A percentile compares a stretch with the other conserved stretches of the same genome.
Conservation (phyloP, 768 basidiomycete genomes). For the Antrodiella citrinella region DNA sequence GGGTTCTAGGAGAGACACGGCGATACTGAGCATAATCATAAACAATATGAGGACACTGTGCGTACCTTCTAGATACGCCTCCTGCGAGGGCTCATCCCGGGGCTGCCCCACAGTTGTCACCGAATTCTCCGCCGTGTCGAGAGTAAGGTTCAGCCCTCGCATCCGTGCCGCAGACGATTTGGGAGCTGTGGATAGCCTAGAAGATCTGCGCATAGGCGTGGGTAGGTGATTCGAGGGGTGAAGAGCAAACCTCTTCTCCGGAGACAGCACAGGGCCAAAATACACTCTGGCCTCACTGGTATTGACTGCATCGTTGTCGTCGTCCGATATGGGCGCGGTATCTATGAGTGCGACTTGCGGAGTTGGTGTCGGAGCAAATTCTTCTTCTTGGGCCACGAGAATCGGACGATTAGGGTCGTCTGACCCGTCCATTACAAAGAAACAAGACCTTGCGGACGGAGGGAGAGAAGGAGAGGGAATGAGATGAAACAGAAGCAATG, state of each 20-base stretch:
- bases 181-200: conserved; percentile 37
- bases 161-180: conserved; percentile 16
- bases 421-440: too few relatives aligned
- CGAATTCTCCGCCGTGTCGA: neutral
- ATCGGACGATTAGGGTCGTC: too few relatives aligned
- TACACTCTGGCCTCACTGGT: conserved; percentile 36
- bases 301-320: conserved; percentile 19
- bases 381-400: too few relatives aligned
- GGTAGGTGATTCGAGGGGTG: conserved; percentile 22
- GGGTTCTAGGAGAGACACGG: conserved; percentile 36
- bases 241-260: conserved; percentile 39
- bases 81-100: conserved; percentile 5
- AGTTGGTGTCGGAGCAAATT: too few relatives aligned
- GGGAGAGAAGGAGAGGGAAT: too few relatives aligned
- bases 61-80: neutral
- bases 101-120: neutral
- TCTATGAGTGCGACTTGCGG: too few relatives aligned
- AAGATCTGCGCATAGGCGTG: conserved; percentile 39
- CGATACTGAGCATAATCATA: conserved; percentile 9
- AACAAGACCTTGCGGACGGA: too few relatives aligned
- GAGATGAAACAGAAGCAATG: too few relatives aligned
- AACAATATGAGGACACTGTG: conserved; percentile 23
- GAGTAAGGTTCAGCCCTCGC: neutral
- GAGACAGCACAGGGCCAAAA: conserved; percentile 45
- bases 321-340: too few relatives aligned